Percentiles rank a stretch among this genome's conserved stretches.
Evolutionary conservation across 768 basidiomycete species (phyloP).

Genomic region (Calocybe indica): DNA sequence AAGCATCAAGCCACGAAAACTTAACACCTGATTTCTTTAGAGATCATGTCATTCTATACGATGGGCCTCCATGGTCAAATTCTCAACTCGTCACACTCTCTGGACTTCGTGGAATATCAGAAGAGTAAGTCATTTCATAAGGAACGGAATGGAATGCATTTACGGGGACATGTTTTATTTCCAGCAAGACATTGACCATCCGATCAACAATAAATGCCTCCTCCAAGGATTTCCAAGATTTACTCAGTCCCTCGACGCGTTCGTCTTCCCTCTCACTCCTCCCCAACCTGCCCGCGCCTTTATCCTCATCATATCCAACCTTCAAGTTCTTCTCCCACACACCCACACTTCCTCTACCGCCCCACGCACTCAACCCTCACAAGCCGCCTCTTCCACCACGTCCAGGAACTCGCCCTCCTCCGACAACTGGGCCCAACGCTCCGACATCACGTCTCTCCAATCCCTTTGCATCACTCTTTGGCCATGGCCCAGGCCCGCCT

Average conservation of each 20-base stretch:
- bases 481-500: slow-evolving; percentile 25
- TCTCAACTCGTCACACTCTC: slow-evolving; percentile 71
- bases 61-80: slow-evolving; percentile 39
- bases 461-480: slow-evolving; percentile 81
- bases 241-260: slow-evolving; percentile 28
- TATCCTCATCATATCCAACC: slow-evolving; percentile 39
- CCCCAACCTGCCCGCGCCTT: slow-evolving; percentile 45
- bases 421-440: slow-evolving; percentile 9
- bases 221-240: slow-evolving; percentile 33
- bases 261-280: slow-evolving; percentile 30
- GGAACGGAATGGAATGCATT: not conserved
- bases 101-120: slow-evolving; percentile 70
- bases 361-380: slow-evolving; percentile 32
- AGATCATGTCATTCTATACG: slow-evolving; percentile 75
- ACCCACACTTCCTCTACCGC: slow-evolving; percentile 37
- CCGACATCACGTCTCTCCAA: slow-evolving; percentile 50
- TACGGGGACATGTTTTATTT: not conserved
- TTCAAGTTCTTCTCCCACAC: slow-evolving; percentile 37
- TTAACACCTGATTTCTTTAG: slow-evolving; percentile 72
- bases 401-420: slow-evolving; percentile 20
- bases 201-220: slow-evolving; percentile 37
- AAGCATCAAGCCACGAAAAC: slow-evolving; percentile 40
- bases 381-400: slow-evolving; percentile 39
- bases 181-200: slow-evolving; percentile 35
- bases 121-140: slow-evolving; percentile 38